Conservation (phyloP, 2,329 filamentous ascomycete genomes). For the Teratosphaeriaceae sp. region DNA sequence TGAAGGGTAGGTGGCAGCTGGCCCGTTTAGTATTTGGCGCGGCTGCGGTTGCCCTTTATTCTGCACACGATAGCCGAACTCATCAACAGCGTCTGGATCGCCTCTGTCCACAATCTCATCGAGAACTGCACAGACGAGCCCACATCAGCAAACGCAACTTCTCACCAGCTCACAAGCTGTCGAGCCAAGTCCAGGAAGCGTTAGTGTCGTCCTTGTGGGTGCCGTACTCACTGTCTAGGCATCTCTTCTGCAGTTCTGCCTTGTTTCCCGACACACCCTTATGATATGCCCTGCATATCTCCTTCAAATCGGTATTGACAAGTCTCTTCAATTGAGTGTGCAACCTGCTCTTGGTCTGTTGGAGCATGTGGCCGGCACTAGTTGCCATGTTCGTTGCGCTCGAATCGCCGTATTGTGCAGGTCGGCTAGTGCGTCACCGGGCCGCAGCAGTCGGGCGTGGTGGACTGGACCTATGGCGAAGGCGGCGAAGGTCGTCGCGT, state of each 20-base stretch:
- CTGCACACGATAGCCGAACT: slow-evolving; percentile 34
- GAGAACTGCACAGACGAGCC: slow-evolving; percentile 30
- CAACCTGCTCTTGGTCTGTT: slow-evolving; percentile 29
- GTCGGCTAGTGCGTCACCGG: background rate
- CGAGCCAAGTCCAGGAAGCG: background rate
- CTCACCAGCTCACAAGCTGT: background rate
- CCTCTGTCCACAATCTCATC: slow-evolving; percentile 26
- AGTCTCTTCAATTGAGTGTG: slow-evolving; percentile 42
- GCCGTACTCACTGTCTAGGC: slow-evolving; percentile 57
- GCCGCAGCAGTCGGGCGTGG: background rate
- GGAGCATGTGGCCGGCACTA: slow-evolving; percentile 31
- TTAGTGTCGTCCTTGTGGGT: slow-evolving; percentile 36
- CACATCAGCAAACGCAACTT: slow-evolving; percentile 2
- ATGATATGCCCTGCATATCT: slow-evolving; percentile 67
- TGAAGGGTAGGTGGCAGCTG: slow-evolving; percentile 9
- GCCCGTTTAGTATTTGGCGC: slow-evolving; percentile 2
- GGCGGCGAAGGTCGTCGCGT: background rate
- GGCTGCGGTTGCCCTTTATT: slow-evolving; percentile 35
- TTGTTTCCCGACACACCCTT: slow-evolving; percentile 80
- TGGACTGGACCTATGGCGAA: background rate
- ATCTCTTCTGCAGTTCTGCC: slow-evolving; percentile 68
- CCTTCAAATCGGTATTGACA: slow-evolving; percentile 63
- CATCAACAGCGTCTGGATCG: slow-evolving; percentile 31
- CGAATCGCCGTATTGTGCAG: background rate
- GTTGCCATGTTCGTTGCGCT: slow-evolving; percentile 17